A percentile compares a stretch with the other conserved stretches of the same genome.
phyloP scores from a whole-genome alignment of 352 stramenopile species.

The Phytophthora capsici region DNA sequence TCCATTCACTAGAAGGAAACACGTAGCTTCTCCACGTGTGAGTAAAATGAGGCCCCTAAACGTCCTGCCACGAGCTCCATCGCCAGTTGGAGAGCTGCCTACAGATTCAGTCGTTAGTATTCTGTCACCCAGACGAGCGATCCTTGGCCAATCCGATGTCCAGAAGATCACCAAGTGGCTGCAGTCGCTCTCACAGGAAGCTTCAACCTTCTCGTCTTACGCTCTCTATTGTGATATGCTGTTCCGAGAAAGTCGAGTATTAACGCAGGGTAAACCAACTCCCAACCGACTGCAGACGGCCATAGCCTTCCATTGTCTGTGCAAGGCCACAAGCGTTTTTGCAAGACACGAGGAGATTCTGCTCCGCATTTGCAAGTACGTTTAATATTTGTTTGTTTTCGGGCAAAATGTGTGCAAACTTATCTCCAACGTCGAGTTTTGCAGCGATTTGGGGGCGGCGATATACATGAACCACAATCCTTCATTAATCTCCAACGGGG shows the following conservation, averaged over 20 bases:
- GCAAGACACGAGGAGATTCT: constrained; percentile 64
- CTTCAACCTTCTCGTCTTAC: constrained; percentile 61
- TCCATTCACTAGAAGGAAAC: constrained; percentile 22
- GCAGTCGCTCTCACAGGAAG: constrained; percentile 51
- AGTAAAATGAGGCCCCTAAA: constrained; percentile 25
- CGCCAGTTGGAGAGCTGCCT: constrained; percentile 41
- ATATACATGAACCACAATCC: constrained; percentile 63
- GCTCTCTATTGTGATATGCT: constrained; percentile 80
- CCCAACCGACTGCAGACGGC: constrained; percentile 78
- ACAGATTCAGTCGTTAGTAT: constrained; percentile 33
- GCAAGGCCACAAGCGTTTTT: constrained; percentile 66
- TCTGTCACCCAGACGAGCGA: constrained; percentile 31
- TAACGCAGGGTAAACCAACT: constrained; percentile 65
- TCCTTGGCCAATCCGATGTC: constrained; percentile 50
- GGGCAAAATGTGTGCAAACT: neutral
- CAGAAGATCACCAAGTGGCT: constrained; percentile 77
- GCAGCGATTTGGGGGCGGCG: constrained; percentile 56
- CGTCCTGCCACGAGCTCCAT: constrained; percentile 29
- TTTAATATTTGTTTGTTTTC: neutral
- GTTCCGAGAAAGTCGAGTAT: constrained; percentile 64
- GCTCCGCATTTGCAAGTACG: constrained; percentile 59
- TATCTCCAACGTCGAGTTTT: neutral
- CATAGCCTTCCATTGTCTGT: constrained; percentile 79
- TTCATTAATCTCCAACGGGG: constrained; percentile 30
- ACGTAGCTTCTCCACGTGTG: constrained; percentile 17